A percentile compares a stretch with the other conserved stretches of the same genome.
Conservation (phyloP, 192 early-diverging fungal genomes). For the Allomyces arbusculus region DNA sequence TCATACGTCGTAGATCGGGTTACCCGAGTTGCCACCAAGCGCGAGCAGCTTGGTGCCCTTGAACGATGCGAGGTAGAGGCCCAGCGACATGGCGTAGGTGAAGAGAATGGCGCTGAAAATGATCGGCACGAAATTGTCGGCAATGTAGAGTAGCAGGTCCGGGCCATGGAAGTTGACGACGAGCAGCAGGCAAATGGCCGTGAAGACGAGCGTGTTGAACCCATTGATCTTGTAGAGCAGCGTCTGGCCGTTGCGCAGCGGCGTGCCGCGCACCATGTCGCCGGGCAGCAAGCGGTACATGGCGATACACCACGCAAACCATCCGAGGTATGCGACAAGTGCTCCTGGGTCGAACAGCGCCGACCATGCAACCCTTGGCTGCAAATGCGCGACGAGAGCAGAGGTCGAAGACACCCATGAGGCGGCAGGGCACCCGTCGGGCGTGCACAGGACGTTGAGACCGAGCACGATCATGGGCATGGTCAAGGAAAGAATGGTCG, state of each 20-base stretch:
- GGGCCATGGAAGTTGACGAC: slow-evolving; percentile 26
- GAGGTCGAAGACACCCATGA: slow-evolving; percentile 5
- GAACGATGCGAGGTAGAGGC: slow-evolving; percentile 61
- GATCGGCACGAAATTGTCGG: slow-evolving; percentile 56
- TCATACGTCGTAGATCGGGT: slow-evolving; percentile 59
- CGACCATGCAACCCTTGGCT: slow-evolving; percentile 3
- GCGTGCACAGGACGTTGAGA: slow-evolving; percentile 22
- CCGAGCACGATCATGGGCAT: slow-evolving; percentile 20
- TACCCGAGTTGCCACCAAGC: slow-evolving; percentile 77
- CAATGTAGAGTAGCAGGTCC: slow-evolving; percentile 53
- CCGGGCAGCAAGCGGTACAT: slow-evolving; percentile 53
- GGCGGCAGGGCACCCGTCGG: slow-evolving; percentile 32
- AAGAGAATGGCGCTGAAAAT: slow-evolving; percentile 46
- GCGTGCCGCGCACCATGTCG: slow-evolving; percentile 33
- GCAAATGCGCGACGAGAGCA: slow-evolving; percentile 6
- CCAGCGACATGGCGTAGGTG: slow-evolving; percentile 35
- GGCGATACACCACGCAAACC: slow-evolving; percentile 46
- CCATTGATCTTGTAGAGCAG: slow-evolving; percentile 75
- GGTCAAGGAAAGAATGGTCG: slow-evolving; percentile 26
- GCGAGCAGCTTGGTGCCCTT: slow-evolving; percentile 42
- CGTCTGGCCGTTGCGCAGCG: slow-evolving; percentile 44
- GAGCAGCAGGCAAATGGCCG: slow-evolving; percentile 17
- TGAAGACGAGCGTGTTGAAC: slow-evolving; percentile 34
- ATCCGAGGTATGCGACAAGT: slow-evolving; percentile 36
- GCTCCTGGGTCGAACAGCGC: slow-evolving; percentile 21